Evolutionary conservation across 371 early-diverging fungal species (phyloP).

Genomic region (Mortierella sp.): DNA sequence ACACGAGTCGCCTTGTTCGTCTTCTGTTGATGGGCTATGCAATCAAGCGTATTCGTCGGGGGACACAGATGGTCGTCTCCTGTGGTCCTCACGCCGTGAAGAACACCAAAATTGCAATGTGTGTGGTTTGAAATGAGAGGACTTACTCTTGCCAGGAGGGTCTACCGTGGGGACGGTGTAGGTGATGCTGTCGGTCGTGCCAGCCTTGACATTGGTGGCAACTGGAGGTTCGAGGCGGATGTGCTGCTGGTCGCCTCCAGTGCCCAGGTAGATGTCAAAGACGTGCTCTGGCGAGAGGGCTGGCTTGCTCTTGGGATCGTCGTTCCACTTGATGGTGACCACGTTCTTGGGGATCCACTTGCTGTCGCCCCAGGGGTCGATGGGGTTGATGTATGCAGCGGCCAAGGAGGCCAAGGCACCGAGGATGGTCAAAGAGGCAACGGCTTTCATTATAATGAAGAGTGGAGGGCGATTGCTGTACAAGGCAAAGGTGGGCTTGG

Average conservation of each 20-base stretch:
- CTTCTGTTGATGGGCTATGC: too few relatives aligned
- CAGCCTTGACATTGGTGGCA: constrained; percentile 15
- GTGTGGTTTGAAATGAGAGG: background rate
- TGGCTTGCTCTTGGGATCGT: constrained; percentile 13
- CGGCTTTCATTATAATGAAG: constrained; percentile 29
- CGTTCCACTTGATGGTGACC: constrained; percentile 37
- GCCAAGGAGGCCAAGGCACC: constrained; percentile 40
- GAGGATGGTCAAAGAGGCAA: constrained; percentile 24
- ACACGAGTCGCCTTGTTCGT: too few relatives aligned
- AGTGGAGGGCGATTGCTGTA: background rate
- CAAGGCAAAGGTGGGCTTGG: background rate
- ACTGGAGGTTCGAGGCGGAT: constrained; percentile 18
- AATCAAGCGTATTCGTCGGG: too few relatives aligned
- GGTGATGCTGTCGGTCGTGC: background rate
- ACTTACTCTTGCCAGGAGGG: constrained; percentile 52
- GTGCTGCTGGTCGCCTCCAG: constrained; percentile 29
- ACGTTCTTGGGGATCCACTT: constrained; percentile 30
- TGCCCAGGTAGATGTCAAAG: constrained; percentile 41
- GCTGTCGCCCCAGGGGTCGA: constrained; percentile 27
- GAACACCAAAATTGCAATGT: too few relatives aligned
- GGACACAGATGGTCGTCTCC: too few relatives aligned
- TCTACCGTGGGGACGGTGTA: constrained; percentile 35
- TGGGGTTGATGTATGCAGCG: constrained; percentile 40
- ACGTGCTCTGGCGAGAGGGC: constrained; percentile 18
- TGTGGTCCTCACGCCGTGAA: too few relatives aligned